A percentile compares a stretch with the other conserved stretches of the same genome.
Conservation (phyloP, 2,329 filamentous ascomycete genomes). For the Cryphonectria carpinicola region DNA sequence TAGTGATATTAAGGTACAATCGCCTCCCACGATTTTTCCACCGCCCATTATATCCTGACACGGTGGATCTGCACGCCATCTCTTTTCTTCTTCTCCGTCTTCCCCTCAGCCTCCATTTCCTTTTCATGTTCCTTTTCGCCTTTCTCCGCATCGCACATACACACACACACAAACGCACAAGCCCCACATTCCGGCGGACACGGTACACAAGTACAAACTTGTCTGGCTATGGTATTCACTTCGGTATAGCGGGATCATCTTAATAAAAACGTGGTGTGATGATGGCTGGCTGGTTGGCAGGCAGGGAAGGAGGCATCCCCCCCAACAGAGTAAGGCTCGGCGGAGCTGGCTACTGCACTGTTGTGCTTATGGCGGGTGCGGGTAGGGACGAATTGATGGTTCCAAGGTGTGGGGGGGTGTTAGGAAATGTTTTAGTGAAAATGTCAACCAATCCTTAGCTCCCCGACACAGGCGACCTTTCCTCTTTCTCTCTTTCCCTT, state of each 20-base stretch:
- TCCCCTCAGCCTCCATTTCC: neutral
- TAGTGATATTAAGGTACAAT: neutral
- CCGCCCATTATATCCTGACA: neutral
- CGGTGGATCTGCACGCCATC: neutral
- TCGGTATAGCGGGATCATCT: too few relatives aligned
- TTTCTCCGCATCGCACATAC: neutral
- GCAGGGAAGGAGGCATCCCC: neutral
- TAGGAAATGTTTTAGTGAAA: neutral
- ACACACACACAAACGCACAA: too few relatives aligned
- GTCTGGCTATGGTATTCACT: neutral
- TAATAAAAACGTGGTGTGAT: neutral
- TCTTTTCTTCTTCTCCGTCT: neutral
- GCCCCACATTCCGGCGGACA: neutral
- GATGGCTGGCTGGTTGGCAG: neutral
- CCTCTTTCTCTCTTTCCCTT: neutral
- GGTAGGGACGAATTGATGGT: neutral
- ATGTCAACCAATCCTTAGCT: neutral
- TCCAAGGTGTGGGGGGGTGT: neutral
- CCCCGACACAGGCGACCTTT: neutral
- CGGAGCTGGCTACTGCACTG: slow-evolving; percentile 7
- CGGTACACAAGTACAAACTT: neutral
- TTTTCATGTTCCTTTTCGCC: neutral
- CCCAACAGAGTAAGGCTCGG: neutral
- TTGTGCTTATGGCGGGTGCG: slow-evolving; percentile 6
- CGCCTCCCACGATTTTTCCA: neutral